Evolutionary conservation across 1,139 yeast genomes (phyloP), one percentile per base, ranked within the genome.

Genomic region (Tardiomyces blankii): DNA sequence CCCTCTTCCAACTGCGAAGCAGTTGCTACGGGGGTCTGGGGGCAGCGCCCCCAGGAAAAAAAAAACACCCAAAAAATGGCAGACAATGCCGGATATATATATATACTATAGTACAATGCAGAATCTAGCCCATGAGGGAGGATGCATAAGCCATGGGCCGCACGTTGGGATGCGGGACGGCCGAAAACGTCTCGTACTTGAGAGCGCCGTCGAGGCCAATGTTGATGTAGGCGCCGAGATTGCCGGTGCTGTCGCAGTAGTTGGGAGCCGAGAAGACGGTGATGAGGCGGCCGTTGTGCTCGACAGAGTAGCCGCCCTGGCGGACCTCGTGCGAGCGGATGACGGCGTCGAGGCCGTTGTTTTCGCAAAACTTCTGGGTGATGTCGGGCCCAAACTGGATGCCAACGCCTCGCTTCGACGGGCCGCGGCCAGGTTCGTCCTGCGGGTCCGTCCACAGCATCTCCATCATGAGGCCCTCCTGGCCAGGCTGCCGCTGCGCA

Each of bases 401-500:
- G 25, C 98, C 97, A 46, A 89, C 80, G 39, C 99, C 99, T 62
- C 99, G 77, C 66, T 88, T 88, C 21, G 95, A 84, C 3, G 94
- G 87, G 1, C 88, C 78, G 43, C 95, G 74, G 13, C 98, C 98
- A 16, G 75, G 68, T 11, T 66, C 71, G 0, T 72, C 70, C 63
- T 88, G 96, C 1, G 99, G 99, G 63, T 91, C 99, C 0, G 97
- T 86, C 99, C 99, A 91, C 50, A 91, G 71, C 62, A 93, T 73
- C 61, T 91, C 98, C 96, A 89, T 91, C 64, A 93, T 94, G 42
- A 87, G 70, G 9, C 98, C 98, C 48, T 83, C 88, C 55, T 81
- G 76, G 41, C 95, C 93, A 18, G 96, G 96, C 66, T 88, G 96
- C 25, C 78, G 73, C 44, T 79, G 76, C 14, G 56, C 54, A 63